Conservation (phyloP, 176 grass and related monocot genomes). For the Carex pumila region DNA sequence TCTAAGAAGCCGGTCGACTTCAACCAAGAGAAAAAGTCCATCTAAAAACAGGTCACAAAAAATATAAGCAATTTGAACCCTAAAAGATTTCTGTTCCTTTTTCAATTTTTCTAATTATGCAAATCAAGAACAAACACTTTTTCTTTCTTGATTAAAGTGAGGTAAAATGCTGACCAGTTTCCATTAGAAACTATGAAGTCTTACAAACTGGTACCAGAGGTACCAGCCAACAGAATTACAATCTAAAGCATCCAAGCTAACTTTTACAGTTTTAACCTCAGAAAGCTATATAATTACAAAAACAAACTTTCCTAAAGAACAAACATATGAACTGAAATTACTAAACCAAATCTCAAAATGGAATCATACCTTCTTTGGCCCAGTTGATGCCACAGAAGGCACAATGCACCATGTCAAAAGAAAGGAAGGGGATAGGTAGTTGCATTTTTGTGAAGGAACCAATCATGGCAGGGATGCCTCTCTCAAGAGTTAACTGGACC, state of each 20-base stretch:
- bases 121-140: neutral
- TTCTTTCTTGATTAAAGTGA: too few species aligned
- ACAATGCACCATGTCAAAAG: slow-evolving; percentile 94
- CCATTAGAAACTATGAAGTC: too few species aligned
- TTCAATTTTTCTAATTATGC: neutral
- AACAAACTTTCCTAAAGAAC: too few species aligned
- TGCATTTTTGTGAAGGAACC: slow-evolving; percentile 72
- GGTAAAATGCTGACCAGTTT: too few species aligned
- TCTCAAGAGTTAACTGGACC: slow-evolving; percentile 93
- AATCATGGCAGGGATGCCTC: slow-evolving; percentile 91
- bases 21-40: slow-evolving; percentile 78
- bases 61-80: neutral
- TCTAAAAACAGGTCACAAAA: slow-evolving; percentile 25
- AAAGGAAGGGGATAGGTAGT: slow-evolving; percentile 83
- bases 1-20: slow-evolving; percentile 84
- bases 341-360: neutral
- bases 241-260: too few species aligned
- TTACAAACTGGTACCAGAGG: too few species aligned
- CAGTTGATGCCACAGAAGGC: slow-evolving; percentile 77
- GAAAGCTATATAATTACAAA: too few species aligned
- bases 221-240: too few species aligned
- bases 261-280: too few species aligned
- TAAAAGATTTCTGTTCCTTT: neutral
- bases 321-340: neutral
- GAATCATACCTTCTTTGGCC: slow-evolving; percentile 65